Evolutionary conservation across 2,329 filamentous ascomycete species (phyloP).

Genomic region (Apiospora rasikravindrae): DNA sequence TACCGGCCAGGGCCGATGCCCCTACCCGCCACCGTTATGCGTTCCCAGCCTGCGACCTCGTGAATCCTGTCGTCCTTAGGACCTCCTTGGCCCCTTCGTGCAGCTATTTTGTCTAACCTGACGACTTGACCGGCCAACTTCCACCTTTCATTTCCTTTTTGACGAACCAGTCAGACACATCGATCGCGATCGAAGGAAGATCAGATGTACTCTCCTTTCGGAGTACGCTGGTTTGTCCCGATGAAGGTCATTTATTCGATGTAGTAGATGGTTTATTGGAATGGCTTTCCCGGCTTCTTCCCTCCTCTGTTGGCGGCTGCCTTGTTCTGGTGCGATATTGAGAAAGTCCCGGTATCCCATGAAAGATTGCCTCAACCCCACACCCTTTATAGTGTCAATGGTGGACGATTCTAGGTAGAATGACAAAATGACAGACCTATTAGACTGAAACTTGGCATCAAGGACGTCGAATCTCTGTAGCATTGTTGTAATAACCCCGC

Average conservation of each 20-base stretch:
- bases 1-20: constrained; percentile 24
- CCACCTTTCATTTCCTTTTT: not conserved
- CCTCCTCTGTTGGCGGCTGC: not conserved
- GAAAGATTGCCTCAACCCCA: not conserved
- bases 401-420: not conserved
- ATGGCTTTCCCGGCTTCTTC: no score
- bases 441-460: not conserved
- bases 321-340: not conserved
- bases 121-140: not conserved
- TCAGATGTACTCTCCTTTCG: not conserved
- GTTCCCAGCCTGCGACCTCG: constrained; percentile 1
- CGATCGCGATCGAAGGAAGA: not conserved
- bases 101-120: constrained; percentile 4
- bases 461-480: not conserved
- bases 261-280: not conserved
- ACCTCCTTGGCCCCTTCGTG: not conserved
- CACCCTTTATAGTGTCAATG: not conserved
- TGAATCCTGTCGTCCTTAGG: not conserved
- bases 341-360: not conserved
- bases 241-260: not conserved
- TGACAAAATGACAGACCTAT: not conserved
- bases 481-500: not conserved
- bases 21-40: constrained; percentile 20
- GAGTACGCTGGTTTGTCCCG: not conserved
- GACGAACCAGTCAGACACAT: not conserved